These are phyloP conservation scores for Candida khao-thaluensis DNA, from an alignment of 805 yeast genomes.

Conservation along the genomic window DNA sequence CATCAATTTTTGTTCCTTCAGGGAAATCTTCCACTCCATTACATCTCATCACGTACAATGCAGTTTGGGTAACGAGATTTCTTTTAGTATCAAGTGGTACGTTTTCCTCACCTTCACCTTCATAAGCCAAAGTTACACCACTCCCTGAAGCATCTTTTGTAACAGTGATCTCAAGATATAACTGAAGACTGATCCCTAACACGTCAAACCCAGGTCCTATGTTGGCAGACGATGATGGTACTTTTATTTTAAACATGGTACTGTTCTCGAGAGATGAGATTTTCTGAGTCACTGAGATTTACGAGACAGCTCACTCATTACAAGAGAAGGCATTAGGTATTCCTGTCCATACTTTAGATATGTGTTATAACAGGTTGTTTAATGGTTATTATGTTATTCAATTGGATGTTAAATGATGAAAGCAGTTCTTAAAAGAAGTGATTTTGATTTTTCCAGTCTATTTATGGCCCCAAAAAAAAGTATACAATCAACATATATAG, in stretches of 20 bases:
- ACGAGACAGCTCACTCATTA: conserved; percentile 1
- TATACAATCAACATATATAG: no score
- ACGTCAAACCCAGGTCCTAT: conserved; percentile 99
- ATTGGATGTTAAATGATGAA: no score
- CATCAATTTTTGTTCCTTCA: conserved; percentile 74
- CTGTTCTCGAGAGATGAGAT: conserved; percentile 6
- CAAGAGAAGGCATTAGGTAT: no score
- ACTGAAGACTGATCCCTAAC: conserved; percentile 81
- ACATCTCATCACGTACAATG: conserved; percentile 85
- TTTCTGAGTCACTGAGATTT: conserved; percentile 6
- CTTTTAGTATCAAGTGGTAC: conserved; percentile 78
- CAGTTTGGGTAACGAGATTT: conserved; percentile 89
- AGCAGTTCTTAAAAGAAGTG: no score
- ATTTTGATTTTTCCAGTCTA: no score
- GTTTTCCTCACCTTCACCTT: conserved; percentile 74
- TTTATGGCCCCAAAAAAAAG: no score
- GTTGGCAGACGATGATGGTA: conserved; percentile 97
- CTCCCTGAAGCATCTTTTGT: conserved; percentile 51
- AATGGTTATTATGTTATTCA: no score
- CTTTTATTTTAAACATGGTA: conserved; percentile 43
- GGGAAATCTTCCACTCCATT: conserved; percentile 78
- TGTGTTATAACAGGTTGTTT: no score
- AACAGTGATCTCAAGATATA: conserved; percentile 71
- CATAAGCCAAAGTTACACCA: conserved; percentile 68
- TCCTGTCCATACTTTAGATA: no score